phyloP scores from a whole-genome alignment of 441 rosid genomes.

The Daphne laureola region DNA sequence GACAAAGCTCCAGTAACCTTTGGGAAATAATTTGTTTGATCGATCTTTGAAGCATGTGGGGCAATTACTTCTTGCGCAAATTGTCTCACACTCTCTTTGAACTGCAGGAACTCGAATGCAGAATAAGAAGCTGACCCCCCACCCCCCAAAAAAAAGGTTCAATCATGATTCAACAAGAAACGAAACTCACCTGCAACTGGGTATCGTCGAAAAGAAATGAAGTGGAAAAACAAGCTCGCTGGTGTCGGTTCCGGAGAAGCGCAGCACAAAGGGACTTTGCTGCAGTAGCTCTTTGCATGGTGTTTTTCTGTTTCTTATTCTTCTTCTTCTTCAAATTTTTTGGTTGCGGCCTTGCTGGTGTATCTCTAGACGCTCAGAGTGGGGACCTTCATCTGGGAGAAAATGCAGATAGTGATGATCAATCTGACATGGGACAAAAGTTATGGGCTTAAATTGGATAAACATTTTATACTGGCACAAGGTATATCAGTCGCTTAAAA shows the following conservation, averaged over 20 bases:
- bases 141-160: background rate
- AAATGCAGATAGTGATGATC: background rate
- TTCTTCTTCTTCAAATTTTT: background rate
- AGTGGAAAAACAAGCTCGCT: constrained; percentile 43
- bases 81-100: constrained; percentile 82
- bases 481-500: too few species aligned
- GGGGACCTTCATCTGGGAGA: background rate
- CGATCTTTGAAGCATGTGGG: constrained; percentile 66
- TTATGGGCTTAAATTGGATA: too few species aligned
- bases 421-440: constrained; percentile 1
- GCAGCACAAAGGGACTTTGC: constrained; percentile 31
- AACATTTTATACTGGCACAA: too few species aligned
- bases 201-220: constrained; percentile 85
- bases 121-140: background rate
- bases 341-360: too few species aligned
- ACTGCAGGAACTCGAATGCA: constrained; percentile 29
- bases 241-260: constrained; percentile 18
- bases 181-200: constrained; percentile 59
- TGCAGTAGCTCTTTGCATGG: constrained; percentile 35
- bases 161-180: background rate
- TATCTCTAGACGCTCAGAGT: too few species aligned
- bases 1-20: constrained; percentile 33
- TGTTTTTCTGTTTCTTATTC: constrained; percentile 1
- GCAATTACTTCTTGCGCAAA: constrained; percentile 73
- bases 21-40: constrained; percentile 71